Evolutionary conservation across 495 filamentous ascomycete genomes (phyloP).

Genomic region (Hypoxylon cercidicola): DNA sequence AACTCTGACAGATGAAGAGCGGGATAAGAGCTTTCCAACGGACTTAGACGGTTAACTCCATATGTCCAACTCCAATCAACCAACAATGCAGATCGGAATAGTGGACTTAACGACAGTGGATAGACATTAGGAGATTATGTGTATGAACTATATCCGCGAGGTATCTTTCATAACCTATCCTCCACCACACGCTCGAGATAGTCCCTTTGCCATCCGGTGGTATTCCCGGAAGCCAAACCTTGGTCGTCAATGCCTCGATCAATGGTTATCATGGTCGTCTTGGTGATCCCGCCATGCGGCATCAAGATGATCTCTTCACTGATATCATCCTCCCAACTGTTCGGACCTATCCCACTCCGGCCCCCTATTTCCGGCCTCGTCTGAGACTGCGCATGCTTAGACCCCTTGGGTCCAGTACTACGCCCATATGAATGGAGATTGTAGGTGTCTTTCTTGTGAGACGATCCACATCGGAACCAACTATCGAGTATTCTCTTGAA

Average conservation of each 20-base stretch:
- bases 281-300: constrained; percentile 15
- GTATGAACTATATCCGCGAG: no score
- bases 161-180: constrained; percentile 17
- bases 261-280: constrained; percentile 23
- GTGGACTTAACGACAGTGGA: constrained; percentile 1
- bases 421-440: constrained; percentile 11
- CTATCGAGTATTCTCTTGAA: constrained; percentile 15
- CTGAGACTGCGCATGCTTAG: constrained; percentile 1
- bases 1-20: background rate
- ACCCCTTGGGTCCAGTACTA: constrained; percentile 4
- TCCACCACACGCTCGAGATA: constrained; percentile 5
- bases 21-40: constrained; percentile 3
- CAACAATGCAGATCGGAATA: background rate
- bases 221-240: background rate
- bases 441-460: constrained; percentile 5
- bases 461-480: constrained; percentile 19
- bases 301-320: constrained; percentile 12
- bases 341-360: background rate
- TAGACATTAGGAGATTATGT: no score
- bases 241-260: constrained; percentile 2
- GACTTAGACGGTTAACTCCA: constrained; percentile 30
- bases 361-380: constrained; percentile 9
- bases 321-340: constrained; percentile 8
- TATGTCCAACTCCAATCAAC: background rate
- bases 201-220: constrained; percentile 4